A percentile compares a stretch with the other conserved stretches of the same genome.
These are phyloP conservation scores for Limtongia smithiae DNA, from an alignment of 805 yeast genomes.

Conservation along the genomic window DNA sequence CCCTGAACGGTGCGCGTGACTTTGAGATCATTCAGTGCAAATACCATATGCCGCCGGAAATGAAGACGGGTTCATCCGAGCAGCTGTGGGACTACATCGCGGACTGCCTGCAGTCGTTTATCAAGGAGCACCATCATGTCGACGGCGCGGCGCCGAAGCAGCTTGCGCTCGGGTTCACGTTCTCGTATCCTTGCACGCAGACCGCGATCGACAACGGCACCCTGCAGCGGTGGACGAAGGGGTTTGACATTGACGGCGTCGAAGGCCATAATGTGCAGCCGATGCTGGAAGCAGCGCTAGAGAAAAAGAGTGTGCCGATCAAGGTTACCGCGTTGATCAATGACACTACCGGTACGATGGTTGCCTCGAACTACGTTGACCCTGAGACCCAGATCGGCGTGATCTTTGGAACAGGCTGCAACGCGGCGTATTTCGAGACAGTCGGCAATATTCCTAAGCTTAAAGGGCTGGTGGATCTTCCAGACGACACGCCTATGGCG, in stretches of 20 bases:
- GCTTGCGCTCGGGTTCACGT: conserved; percentile 88
- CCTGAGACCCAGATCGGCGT: conserved; percentile 88
- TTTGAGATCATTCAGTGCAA: conserved; percentile 86
- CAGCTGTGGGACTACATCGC: conserved; percentile 87
- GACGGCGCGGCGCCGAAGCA: conserved; percentile 35
- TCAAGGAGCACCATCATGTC: conserved; percentile 60
- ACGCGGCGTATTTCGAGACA: conserved; percentile 73
- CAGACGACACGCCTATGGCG: conserved; percentile 73
- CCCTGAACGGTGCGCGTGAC: conserved; percentile 74
- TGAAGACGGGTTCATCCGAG: conserved; percentile 74
- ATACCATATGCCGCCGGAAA: conserved; percentile 59
- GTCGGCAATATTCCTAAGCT: conserved; percentile 74
- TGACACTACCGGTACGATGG: conserved; percentile 96
- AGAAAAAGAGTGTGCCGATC: conserved; percentile 65
- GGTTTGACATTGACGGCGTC: conserved; percentile 87
- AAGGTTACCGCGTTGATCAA: conserved; percentile 88
- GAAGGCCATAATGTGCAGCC: conserved; percentile 95
- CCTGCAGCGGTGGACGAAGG: conserved; percentile 96
- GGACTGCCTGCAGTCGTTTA: conserved; percentile 66
- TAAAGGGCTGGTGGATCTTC: conserved; percentile 67
- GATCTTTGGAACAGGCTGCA: conserved; percentile 96
- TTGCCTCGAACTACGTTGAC: conserved; percentile 91
- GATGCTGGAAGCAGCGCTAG: conserved; percentile 74
- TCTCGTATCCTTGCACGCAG: conserved; percentile 78
- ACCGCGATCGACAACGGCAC: conserved; percentile 77